Conservation (phyloP, 208 protist genomes). For the Leishmania amazonensis region DNA sequence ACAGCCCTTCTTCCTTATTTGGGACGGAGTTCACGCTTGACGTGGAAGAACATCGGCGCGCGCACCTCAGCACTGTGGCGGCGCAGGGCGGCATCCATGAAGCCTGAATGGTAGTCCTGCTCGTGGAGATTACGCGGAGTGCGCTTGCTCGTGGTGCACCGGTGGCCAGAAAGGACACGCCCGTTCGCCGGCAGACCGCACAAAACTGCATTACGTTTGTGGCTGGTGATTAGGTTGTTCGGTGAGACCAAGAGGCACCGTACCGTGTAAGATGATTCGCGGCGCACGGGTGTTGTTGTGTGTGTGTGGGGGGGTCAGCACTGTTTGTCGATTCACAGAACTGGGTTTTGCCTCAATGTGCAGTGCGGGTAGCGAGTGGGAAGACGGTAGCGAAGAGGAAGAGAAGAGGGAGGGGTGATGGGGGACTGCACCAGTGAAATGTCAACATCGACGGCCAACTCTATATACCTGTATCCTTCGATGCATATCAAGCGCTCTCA, state of each 20-base stretch:
- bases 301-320: neutral
- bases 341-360: neutral
- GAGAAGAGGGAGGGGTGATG: neutral
- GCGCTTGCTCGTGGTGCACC: neutral
- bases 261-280: neutral
- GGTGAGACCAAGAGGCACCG: neutral
- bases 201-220: neutral
- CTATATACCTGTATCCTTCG: too few species aligned
- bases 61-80: neutral
- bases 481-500: neutral
- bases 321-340: neutral
- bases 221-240: too few species aligned
- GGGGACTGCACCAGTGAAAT: neutral
- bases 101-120: neutral
- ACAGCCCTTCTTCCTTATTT: neutral
- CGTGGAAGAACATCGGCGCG: neutral
- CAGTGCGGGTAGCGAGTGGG: neutral
- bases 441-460: neutral
- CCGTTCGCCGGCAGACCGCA: neutral
- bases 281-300: neutral
- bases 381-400: neutral
- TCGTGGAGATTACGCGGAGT: neutral
- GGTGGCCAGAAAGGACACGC: neutral
- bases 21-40: neutral
- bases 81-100: neutral